Evolutionary conservation across 805 yeast genomes (phyloP).

Genomic region (Myxozyma udenii): DNA sequence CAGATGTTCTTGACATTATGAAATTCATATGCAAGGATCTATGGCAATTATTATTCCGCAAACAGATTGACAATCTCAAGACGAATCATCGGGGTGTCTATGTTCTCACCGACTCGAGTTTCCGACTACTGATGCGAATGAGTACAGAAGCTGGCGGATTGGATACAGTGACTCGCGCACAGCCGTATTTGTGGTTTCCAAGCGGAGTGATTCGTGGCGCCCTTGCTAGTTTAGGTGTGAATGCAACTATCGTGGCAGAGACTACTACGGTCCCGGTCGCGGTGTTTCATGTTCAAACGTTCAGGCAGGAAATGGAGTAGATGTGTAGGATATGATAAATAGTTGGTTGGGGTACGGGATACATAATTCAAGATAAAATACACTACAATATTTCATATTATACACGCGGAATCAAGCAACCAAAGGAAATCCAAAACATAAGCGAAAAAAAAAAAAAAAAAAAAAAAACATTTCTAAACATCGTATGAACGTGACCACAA

Average conservation of each 20-base stretch:
- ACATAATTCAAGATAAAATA: not conserved
- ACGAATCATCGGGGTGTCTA: slow-evolving; percentile 88
- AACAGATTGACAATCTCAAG: slow-evolving; percentile 86
- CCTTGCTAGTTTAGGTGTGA: slow-evolving; percentile 64
- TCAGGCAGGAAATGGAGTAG: slow-evolving; percentile 13
- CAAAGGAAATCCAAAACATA: not conserved
- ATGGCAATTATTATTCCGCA: slow-evolving; percentile 75
- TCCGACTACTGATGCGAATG: slow-evolving; percentile 54
- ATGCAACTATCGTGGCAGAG: slow-evolving; percentile 64
- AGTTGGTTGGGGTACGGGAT: not conserved
- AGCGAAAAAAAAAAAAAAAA: not conserved
- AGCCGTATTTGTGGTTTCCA: slow-evolving; percentile 63
- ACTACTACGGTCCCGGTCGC: slow-evolving; percentile 60
- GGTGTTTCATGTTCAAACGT: slow-evolving; percentile 68
- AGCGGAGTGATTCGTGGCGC: slow-evolving; percentile 75
- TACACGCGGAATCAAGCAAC: no score
- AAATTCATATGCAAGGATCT: slow-evolving; percentile 89
- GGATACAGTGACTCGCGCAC: slow-evolving; percentile 38
- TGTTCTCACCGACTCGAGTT: slow-evolving; percentile 68
- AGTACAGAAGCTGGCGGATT: slow-evolving; percentile 37
- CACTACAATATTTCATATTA: no score
- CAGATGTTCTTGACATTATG: slow-evolving; percentile 75
- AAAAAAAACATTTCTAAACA: no score
- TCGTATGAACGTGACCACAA: no score
- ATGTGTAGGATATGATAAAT: not conserved